phyloP scores from a whole-genome alignment of 805 yeast species.

The Kluyveromyces lactis region DNA sequence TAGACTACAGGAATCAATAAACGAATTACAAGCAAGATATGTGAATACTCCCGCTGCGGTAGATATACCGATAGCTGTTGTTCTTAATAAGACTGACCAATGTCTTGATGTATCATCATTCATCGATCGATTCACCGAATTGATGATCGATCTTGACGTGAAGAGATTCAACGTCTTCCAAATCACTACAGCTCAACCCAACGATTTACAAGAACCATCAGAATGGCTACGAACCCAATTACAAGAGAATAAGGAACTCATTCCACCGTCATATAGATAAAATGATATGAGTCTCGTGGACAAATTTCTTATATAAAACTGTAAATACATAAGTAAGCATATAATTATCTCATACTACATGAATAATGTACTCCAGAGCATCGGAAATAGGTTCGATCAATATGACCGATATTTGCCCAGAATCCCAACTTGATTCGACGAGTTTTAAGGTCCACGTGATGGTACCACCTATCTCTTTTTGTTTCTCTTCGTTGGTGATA shows the following conservation, averaged over 20 bases:
- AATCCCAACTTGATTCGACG: too few species aligned
- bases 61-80: slow-evolving; percentile 2
- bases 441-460: too few species aligned
- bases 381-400: too few species aligned
- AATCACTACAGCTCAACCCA: not conserved
- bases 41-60: not conserved
- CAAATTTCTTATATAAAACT: too few species aligned
- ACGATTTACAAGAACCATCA: slow-evolving; percentile 33
- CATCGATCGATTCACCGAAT: slow-evolving; percentile 2
- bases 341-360: too few species aligned
- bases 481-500: too few species aligned
- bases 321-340: too few species aligned
- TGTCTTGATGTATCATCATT: slow-evolving; percentile 1
- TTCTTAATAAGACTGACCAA: slow-evolving; percentile 1
- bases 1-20: slow-evolving; percentile 59
- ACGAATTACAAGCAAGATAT: not conserved
- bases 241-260: slow-evolving; percentile 34
- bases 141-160: slow-evolving; percentile 1
- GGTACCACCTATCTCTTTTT: too few species aligned
- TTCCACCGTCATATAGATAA: slow-evolving; percentile 31
- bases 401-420: too few species aligned
- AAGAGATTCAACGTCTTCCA: slow-evolving; percentile 2
- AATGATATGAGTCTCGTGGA: not conserved
- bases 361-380: too few species aligned
- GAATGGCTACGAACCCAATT: slow-evolving; percentile 81